These are phyloP conservation scores for Rhamnella rubrinervis DNA, from an alignment of 331 rosid genomes.

Conservation along the genomic window DNA sequence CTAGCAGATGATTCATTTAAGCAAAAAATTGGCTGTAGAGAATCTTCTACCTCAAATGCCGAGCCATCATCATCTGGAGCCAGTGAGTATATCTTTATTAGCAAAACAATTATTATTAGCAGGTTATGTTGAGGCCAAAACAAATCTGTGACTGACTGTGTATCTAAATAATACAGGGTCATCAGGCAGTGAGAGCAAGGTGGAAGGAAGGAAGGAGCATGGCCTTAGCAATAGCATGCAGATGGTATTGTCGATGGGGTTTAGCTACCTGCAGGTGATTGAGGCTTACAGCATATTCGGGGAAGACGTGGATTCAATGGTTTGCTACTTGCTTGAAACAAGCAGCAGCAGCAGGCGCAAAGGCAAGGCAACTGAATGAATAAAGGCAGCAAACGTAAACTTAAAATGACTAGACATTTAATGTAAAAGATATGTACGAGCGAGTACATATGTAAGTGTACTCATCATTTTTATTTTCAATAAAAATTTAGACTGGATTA, in stretches of 20 bases:
- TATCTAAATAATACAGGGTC: constrained; percentile 37
- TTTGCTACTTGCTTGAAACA: constrained; percentile 80
- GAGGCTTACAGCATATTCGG: constrained; percentile 95
- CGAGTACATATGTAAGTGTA: too few relatives aligned
- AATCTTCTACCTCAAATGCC: constrained; percentile 76
- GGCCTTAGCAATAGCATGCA: constrained; percentile 65
- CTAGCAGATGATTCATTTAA: constrained; percentile 53
- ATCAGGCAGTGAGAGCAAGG: constrained; percentile 56
- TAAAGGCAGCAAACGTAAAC: neutral
- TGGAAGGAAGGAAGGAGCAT: constrained; percentile 41
- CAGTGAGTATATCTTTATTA: constrained; percentile 47
- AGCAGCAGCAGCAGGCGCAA: constrained; percentile 74
- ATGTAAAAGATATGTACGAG: too few relatives aligned
- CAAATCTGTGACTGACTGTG: constrained; percentile 13
- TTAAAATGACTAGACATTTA: too few relatives aligned
- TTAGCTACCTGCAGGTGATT: constrained; percentile 74
- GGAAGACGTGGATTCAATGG: constrained; percentile 92
- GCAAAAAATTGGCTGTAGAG: constrained; percentile 55
- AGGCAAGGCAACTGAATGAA: constrained; percentile 92
- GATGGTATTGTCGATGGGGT: constrained; percentile 81
- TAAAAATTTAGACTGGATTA: too few relatives aligned
- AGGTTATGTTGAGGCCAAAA: neutral
- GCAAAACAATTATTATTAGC: neutral
- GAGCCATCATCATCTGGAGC: constrained; percentile 97
- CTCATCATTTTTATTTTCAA: too few relatives aligned